Evolutionary conservation across 768 basidiomycete genomes (phyloP).

Genomic region (Tephrocybe sp.): DNA sequence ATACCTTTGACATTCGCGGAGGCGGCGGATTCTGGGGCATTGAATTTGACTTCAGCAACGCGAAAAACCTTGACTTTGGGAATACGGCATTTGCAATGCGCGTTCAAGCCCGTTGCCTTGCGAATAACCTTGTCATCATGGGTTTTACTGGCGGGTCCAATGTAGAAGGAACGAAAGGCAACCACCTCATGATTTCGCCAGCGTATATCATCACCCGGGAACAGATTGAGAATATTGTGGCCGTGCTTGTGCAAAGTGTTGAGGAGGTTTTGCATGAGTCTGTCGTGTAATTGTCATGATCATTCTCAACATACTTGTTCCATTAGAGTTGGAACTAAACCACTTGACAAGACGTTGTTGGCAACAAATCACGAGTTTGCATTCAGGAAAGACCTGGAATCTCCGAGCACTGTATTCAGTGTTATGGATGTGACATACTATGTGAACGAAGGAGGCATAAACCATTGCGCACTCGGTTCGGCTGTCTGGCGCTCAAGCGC

Average conservation of each 20-base stretch:
- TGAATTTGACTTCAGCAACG: constrained; percentile 72
- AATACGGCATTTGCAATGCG: constrained; percentile 60
- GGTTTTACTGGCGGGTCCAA: constrained; percentile 70
- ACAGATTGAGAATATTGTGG: constrained; percentile 68
- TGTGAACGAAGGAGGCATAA: constrained; percentile 26
- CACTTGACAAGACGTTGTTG: no score
- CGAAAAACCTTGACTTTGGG: constrained; percentile 45
- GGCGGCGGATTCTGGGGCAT: constrained; percentile 82
- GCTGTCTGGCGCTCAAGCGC: constrained; percentile 30
- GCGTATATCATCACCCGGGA: constrained; percentile 74
- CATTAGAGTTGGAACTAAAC: no score
- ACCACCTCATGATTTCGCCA: constrained; percentile 73
- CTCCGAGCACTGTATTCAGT: no score
- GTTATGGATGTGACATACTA: background rate
- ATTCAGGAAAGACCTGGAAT: no score
- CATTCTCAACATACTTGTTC: no score
- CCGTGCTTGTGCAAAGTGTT: constrained; percentile 61
- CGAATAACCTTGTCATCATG: constrained; percentile 69
- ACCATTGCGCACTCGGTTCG: constrained; percentile 34
- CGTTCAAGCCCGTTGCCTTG: constrained; percentile 66
- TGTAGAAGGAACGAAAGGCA: constrained; percentile 66
- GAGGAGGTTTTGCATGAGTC: constrained; percentile 56
- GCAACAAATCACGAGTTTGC: no score
- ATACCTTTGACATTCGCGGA: constrained; percentile 78
- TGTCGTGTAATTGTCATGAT: constrained; percentile 14